Base-by-base conservation (phyloP, 179 eudicot species). In the Silene noctiflora region DNA sequence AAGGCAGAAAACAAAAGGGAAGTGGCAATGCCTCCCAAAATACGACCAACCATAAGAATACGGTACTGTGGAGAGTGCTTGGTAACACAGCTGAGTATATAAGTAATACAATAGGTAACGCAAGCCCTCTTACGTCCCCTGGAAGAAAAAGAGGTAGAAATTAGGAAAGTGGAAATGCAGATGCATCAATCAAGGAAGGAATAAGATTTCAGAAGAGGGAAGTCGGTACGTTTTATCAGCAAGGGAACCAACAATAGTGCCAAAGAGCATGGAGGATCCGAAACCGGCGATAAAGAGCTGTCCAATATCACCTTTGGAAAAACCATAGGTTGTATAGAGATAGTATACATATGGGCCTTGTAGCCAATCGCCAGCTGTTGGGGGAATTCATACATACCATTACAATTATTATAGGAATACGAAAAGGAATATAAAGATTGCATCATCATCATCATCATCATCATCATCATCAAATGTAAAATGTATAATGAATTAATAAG, bases 201-300 rank as follows among this genome's bases (percentile, higher is more conserved):
- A 27, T 27, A 27, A 27, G 29, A 4, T 4, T 33, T 33, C n/a
- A n/a, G 6, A 5, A 5, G 6, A 46, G 42, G 25, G 31, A 7
- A 20, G 16, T 39, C 29, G 25, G 76, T 79, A 94, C 98, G 87
- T 91, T 84, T 92, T 90, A 73, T 94, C 98, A 31, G 98, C 97
- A 22, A 94, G 88, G 68, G 98, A 94, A 31, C 98, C 98, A 39
- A 94, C 98, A 75, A 93, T 85, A 25, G 98, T 93, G n/a, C 98
- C 98, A 69, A 93, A 93, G 77, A 93, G 77, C 98, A 94, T 94
- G 84, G 98, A 94, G 4, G 98, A 94, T 71, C 98, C 98, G 66
- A 92, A 94, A 4, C 98, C 98, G 31, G 97, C 98, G 69, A 94
- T 94, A 71, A 94, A 94, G 76, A 94, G 96, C 76, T 94, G 98